These are phyloP conservation scores for Puccinia polysora DNA, from an alignment of 1,284 basidiomycete species.

Conservation along the genomic window DNA sequence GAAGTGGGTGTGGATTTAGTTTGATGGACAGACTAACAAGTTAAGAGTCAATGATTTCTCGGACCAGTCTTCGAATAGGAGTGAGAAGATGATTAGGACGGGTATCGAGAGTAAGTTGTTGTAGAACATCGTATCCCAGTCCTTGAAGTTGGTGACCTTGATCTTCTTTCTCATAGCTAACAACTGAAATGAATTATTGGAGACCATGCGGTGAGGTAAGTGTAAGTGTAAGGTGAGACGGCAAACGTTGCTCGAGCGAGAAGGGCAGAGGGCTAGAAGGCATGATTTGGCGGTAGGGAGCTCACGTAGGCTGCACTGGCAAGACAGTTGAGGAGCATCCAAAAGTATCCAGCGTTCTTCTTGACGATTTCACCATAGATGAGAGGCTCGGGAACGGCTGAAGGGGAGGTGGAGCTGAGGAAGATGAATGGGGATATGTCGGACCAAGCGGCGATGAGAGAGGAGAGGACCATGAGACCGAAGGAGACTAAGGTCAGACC, in stretches of 20 bases:
- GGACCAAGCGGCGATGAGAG: slow-evolving; percentile 89
- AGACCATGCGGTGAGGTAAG: too few species aligned
- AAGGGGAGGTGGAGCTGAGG: slow-evolving; percentile 49
- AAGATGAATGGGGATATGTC: slow-evolving; percentile 65
- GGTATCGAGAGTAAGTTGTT: slow-evolving; percentile 96
- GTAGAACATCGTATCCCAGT: slow-evolving; percentile 99
- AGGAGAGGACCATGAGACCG: slow-evolving; percentile 89
- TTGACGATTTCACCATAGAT: slow-evolving; percentile 54
- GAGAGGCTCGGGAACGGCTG: slow-evolving; percentile 45
- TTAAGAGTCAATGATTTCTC: slow-evolving; percentile 70
- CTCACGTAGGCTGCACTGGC: slow-evolving; percentile 85
- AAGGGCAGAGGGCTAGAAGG: too few species aligned
- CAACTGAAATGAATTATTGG: slow-evolving; percentile 61
- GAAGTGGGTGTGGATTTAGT: not conserved
- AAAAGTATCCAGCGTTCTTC: slow-evolving; percentile 81
- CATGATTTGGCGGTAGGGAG: too few species aligned
- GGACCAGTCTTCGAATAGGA: slow-evolving; percentile 88
- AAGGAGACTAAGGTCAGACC: slow-evolving; percentile 83
- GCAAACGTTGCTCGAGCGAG: too few species aligned
- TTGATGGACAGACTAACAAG: slow-evolving; percentile 61
- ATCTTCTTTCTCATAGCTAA: slow-evolving; percentile 95
- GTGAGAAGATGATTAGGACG: slow-evolving; percentile 73
- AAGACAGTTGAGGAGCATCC: slow-evolving; percentile 92
- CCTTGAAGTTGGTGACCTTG: slow-evolving; percentile 95
- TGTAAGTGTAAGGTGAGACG: too few species aligned